A percentile compares a stretch with the other conserved stretches of the same genome.
Evolutionary conservation across 106 monocot species (phyloP).

Genomic region (Narthecium ossifragum): DNA sequence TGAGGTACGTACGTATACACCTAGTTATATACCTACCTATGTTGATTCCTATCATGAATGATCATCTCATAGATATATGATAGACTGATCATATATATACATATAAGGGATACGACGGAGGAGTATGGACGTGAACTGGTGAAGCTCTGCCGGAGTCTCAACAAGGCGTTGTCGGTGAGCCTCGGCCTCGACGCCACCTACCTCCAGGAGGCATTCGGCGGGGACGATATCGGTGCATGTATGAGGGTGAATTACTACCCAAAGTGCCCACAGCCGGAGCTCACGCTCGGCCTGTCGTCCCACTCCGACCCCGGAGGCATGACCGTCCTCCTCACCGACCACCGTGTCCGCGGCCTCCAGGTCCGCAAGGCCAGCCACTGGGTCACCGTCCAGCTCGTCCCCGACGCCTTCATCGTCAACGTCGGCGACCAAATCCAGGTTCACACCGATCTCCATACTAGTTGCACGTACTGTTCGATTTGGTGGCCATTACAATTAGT

Average conservation of each 20-base stretch:
- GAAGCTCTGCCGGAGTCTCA: slow-evolving; percentile 28
- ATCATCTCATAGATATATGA: not conserved
- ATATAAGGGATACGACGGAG: slow-evolving; percentile 41
- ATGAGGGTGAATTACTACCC: slow-evolving; percentile 60
- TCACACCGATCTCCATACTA: not conserved
- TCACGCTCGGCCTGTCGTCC: slow-evolving; percentile 51
- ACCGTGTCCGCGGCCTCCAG: slow-evolving; percentile 49
- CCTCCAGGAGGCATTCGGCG: slow-evolving; percentile 38
- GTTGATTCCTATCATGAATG: not conserved
- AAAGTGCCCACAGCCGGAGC: slow-evolving; percentile 74
- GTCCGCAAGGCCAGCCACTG: slow-evolving; percentile 33
- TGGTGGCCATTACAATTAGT: not conserved
- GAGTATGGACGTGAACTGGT: slow-evolving; percentile 45
- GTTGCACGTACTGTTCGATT: not conserved
- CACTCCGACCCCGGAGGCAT: slow-evolving; percentile 76
- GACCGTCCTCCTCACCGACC: slow-evolving; percentile 47
- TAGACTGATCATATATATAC: too few species aligned
- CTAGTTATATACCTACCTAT: not conserved
- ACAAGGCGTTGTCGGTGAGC: slow-evolving; percentile 43
- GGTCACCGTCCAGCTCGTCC: slow-evolving; percentile 43
- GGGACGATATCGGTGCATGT: slow-evolving; percentile 25
- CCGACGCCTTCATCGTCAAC: slow-evolving; percentile 49
- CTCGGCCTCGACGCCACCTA: slow-evolving; percentile 32
- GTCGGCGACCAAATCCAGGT: slow-evolving; percentile 70
- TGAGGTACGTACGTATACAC: not conserved